Evolutionary conservation across 1,284 basidiomycete genomes (phyloP), one percentile per base, ranked within the genome.

Genomic region (Tausonia pullulans): DNA sequence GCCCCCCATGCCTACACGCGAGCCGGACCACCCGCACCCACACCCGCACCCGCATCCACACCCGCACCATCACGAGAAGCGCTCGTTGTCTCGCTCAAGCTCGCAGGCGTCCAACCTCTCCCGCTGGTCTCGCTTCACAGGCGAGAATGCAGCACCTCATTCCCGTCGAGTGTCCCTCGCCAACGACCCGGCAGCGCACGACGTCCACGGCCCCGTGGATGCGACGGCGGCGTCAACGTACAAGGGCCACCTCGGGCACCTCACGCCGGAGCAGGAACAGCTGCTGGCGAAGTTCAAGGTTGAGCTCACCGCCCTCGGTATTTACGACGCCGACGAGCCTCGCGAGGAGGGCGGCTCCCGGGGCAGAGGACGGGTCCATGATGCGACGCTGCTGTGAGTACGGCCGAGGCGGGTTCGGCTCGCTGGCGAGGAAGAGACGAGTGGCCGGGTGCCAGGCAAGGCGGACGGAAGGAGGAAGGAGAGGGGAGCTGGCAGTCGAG

Each of bases 381-480:
- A 65, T 8, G 54, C 27, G 7, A 65, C 60, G 10, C 60, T 65
- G 10, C 57, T 65, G 64, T 65, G 8, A 10, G 64, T 65, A 10
- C 5, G 4, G 11, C 48, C 13, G 48, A 5, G 27, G 16, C 6
- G 14, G 51, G 14, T 7, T 6, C 14, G 6, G 51, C 51, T 16
- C 27, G 14, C 6, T n/a, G 51, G 11, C 14, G 6, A 52, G 51
- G 14, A n/a, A 7, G 51, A n/a, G 45, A 49, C n/a, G 16, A 9
- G 14, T 43, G 8, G 27, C 3, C 40, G 55, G 55, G 14, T 57
- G 44, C 14, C 8, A n/a, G 7, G 55, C 7, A 14, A 7, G 54
- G 55, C 53, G 3, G 48, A 49, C 9, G 48, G 48, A 49, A 14
- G 14, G 48, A 13, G 10, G 9, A 39, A 40, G 54, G 54, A 39